Evolutionary conservation across 2,329 filamentous ascomycete species (phyloP).

Genomic region (Aaosphaeria pasadenensis): DNA sequence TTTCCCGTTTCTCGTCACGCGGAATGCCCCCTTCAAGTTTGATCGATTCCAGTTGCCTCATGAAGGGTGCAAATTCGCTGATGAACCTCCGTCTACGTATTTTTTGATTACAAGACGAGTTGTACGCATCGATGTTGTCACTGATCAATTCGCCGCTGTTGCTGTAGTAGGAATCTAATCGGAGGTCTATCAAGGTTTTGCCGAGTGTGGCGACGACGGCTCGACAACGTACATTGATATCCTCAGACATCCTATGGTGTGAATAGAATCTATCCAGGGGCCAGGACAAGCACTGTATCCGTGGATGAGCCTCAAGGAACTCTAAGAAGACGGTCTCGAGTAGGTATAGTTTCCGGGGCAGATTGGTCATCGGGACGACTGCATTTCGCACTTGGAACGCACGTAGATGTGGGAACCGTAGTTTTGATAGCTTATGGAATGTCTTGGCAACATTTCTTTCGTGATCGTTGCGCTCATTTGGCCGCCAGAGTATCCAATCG

Average conservation of each 20-base stretch:
- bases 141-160: conserved; percentile 28
- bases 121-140: conserved; percentile 12
- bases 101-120: conserved; percentile 1
- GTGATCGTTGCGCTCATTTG: conserved; percentile 7
- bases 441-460: conserved; percentile 8
- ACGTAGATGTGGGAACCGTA: conserved; percentile 43
- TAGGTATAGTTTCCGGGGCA: conserved; percentile 38
- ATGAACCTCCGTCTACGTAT: conserved; percentile 39
- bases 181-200: conserved; percentile 39
- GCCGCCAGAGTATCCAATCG: conserved; percentile 35
- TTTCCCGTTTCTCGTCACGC: conserved; percentile 46
- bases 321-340: conserved; percentile 36
- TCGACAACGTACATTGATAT: conserved; percentile 19
- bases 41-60: conserved; percentile 42
- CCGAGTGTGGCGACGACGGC: conserved; percentile 39
- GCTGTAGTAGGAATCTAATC: conserved; percentile 39
- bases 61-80: conserved; percentile 39
- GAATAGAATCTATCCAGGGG: conserved; percentile 46
- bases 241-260: conserved; percentile 17
- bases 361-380: conserved; percentile 32
- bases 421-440: conserved; percentile 26
- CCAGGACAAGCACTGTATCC: conserved; percentile 46
- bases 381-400: conserved; percentile 48
- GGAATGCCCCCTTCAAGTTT: conserved; percentile 49
- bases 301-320: conserved; percentile 45